These are phyloP conservation scores for Boletus barrowsii DNA, from an alignment of 768 basidiomycete species.

Conservation along the genomic window DNA sequence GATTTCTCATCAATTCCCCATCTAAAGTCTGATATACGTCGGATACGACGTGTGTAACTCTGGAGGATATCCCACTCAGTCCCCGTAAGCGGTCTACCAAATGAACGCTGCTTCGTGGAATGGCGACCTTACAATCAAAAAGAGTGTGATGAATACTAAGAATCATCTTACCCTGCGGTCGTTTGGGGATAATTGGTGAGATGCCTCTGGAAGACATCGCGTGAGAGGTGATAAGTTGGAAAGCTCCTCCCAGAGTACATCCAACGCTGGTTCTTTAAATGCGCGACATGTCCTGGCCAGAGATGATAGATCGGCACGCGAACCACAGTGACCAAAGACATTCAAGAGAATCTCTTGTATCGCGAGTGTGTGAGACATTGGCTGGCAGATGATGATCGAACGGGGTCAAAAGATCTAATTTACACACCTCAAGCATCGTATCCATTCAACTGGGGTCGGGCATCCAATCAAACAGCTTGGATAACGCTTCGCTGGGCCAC, in stretches of 20 bases:
- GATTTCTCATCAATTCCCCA: not conserved
- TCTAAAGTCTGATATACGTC: not conserved
- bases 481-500: too few relatives aligned
- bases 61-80: not conserved
- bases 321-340: too few relatives aligned
- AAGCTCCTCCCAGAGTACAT: not conserved
- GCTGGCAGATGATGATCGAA: too few relatives aligned
- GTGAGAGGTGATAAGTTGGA: not conserved
- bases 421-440: too few relatives aligned
- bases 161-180: not conserved
- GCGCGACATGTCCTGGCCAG: too few relatives aligned
- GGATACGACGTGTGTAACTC: not conserved
- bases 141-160: not conserved
- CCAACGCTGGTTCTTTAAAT: not conserved
- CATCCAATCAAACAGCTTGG: too few relatives aligned
- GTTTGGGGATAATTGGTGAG: not conserved
- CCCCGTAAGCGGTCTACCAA: not conserved
- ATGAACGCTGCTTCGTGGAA: not conserved
- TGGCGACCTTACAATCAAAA: not conserved
- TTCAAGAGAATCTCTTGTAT: too few relatives aligned
- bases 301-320: too few relatives aligned
- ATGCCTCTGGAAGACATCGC: not conserved
- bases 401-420: too few relatives aligned
- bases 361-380: too few relatives aligned
- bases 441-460: too few relatives aligned